Evolutionary conservation across 1,139 yeast genomes (phyloP).

Genomic region (Hyphopichia buzzinii): DNA sequence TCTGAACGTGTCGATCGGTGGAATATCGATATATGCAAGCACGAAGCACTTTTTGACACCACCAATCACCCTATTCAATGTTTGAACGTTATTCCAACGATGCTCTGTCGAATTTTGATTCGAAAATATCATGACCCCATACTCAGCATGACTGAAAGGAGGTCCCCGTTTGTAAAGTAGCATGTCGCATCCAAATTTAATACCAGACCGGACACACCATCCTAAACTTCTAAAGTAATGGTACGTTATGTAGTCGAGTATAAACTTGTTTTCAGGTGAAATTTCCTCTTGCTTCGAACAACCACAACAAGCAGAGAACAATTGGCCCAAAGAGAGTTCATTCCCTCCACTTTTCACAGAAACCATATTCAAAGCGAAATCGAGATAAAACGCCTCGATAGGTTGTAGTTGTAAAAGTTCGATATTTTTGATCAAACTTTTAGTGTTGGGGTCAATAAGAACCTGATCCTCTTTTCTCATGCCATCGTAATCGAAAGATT

Average conservation of each 20-base stretch:
- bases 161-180: conserved; percentile 88
- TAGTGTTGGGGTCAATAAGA: conserved; percentile 35
- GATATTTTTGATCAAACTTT: conserved; percentile 18
- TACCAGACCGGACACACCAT: conserved; percentile 92
- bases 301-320: conserved; percentile 28
- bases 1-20: conserved; percentile 33
- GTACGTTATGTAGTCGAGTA: conserved; percentile 66
- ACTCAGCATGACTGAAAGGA: conserved; percentile 93
- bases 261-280: conserved; percentile 37
- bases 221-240: conserved; percentile 87
- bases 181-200: conserved; percentile 86
- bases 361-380: conserved; percentile 47
- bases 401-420: conserved; percentile 77
- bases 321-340: conserved; percentile 15
- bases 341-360: conserved; percentile 13
- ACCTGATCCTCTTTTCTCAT: conserved; percentile 35
- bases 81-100: conserved; percentile 63
- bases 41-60: conserved; percentile 82
- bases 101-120: conserved; percentile 18
- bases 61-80: conserved; percentile 76
- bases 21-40: conserved; percentile 61
- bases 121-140: conserved; percentile 56
- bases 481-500: conserved; percentile 6
- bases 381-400: conserved; percentile 70
- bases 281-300: conserved; percentile 1